phyloP scores from a whole-genome alignment of 2,329 filamentous ascomycete genomes.

The Madurella mycetomatis region DNA sequence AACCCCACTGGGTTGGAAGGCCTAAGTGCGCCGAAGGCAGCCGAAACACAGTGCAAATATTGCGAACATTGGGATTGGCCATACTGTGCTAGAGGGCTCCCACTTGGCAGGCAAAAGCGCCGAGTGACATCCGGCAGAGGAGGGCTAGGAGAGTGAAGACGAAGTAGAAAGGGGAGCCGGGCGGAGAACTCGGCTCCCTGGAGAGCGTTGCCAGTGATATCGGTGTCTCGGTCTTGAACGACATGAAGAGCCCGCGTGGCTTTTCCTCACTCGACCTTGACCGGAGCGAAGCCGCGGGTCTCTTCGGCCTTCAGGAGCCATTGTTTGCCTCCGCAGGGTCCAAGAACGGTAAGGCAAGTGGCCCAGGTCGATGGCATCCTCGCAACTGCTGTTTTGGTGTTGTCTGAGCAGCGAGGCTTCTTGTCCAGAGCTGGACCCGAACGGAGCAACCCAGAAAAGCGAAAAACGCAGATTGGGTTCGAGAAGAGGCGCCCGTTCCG shows the following conservation, averaged over 20 bases:
- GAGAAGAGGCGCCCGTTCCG: not conserved
- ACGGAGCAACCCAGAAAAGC: not conserved
- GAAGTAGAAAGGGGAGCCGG: not conserved
- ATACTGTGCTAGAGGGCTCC: conserved; percentile 6
- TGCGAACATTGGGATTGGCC: not conserved
- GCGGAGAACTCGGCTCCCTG: not conserved
- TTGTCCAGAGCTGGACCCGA: not conserved
- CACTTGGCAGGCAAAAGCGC: conserved; percentile 6
- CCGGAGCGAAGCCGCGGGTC: not conserved
- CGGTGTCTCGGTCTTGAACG: not conserved
- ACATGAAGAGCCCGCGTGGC: not conserved
- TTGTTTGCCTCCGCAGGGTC: conserved; percentile 1
- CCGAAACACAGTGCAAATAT: conserved; percentile 13
- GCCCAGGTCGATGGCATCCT: not conserved
- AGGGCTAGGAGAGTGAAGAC: not conserved
- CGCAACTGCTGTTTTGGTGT: not conserved
- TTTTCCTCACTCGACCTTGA: not conserved
- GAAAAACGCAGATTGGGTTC: not conserved
- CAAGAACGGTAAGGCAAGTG: not conserved
- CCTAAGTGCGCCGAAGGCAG: conserved; percentile 3
- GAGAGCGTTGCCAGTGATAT: not conserved
- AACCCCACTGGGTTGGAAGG: conserved; percentile 12
- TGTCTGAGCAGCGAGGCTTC: not conserved
- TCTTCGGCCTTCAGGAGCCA: not conserved
- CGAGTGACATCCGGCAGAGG: not conserved